These are phyloP conservation scores for Aspergillus cejpii DNA, from an alignment of 2,329 filamentous ascomycete species.

Conservation along the genomic window DNA sequence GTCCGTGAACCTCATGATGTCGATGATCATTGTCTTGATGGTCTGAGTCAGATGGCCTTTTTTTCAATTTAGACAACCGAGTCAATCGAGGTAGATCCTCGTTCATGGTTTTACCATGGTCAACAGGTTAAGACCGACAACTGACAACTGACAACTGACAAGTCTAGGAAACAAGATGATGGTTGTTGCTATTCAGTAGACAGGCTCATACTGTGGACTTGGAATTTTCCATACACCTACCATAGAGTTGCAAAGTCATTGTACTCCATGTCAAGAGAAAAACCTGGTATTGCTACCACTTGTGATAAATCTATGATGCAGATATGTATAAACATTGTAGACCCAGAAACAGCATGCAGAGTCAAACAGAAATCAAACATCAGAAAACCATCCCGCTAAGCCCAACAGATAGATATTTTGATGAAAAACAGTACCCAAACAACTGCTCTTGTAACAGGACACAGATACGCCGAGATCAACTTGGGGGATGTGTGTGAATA, in stretches of 20 bases:
- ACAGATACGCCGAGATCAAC: conserved; percentile 5
- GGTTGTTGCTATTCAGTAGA: too few relatives aligned
- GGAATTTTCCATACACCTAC: too few relatives aligned
- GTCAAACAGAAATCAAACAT: not conserved
- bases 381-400: not conserved
- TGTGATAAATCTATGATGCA: not conserved
- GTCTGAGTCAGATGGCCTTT: not conserved
- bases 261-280: too few relatives aligned
- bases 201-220: too few relatives aligned
- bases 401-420: not conserved
- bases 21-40: too few relatives aligned
- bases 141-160: too few relatives aligned
- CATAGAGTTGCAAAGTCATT: too few relatives aligned
- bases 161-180: too few relatives aligned
- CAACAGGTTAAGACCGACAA: too few relatives aligned
- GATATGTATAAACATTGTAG: not conserved
- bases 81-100: too few relatives aligned
- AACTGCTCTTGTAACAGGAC: not conserved
- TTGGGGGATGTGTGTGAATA: not conserved
- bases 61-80: too few relatives aligned
- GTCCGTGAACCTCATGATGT: not conserved
- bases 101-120: too few relatives aligned
- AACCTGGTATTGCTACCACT: not conserved
- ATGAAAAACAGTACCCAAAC: not conserved
- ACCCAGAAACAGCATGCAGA: not conserved